Percentiles rank a stretch among this genome's conserved stretches.
Evolutionary conservation across 2,329 filamentous ascomycete genomes (phyloP).

Genomic region (Nakataea oryzae): DNA sequence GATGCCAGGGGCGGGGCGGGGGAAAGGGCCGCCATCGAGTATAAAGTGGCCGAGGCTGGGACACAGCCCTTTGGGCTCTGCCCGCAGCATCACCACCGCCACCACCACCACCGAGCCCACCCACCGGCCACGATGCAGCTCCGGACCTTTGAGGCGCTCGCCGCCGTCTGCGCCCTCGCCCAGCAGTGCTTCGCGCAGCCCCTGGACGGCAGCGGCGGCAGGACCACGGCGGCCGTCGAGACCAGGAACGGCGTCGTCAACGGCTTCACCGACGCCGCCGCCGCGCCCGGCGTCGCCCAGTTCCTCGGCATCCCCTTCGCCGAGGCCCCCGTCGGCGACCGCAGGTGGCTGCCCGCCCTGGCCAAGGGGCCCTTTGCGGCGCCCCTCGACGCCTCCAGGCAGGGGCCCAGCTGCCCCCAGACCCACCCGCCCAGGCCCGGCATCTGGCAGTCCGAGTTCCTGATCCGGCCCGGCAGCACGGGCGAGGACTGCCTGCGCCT

Average conservation of each 20-base stretch:
- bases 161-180: neutral
- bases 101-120: too few species aligned
- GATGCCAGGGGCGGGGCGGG: too few species aligned
- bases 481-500: conserved; percentile 32
- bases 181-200: neutral
- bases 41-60: too few species aligned
- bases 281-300: conserved; percentile 39
- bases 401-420: neutral
- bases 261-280: neutral
- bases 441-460: neutral
- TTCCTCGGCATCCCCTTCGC: conserved; percentile 71
- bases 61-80: too few species aligned
- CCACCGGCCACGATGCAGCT: neutral
- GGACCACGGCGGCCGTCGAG: neutral
- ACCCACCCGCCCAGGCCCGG: neutral
- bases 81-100: too few species aligned
- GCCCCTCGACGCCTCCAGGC: neutral
- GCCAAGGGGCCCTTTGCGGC: neutral
- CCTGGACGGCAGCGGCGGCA: neutral
- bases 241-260: neutral
- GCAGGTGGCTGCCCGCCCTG: neutral
- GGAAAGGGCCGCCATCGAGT: too few species aligned
- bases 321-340: conserved; percentile 50
- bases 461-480: neutral
- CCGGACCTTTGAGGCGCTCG: neutral